Evolutionary conservation across 1,139 yeast genomes (phyloP), one percentile per base, ranked within the genome.

Genomic region (Groenewaldozyma auringiensis): DNA sequence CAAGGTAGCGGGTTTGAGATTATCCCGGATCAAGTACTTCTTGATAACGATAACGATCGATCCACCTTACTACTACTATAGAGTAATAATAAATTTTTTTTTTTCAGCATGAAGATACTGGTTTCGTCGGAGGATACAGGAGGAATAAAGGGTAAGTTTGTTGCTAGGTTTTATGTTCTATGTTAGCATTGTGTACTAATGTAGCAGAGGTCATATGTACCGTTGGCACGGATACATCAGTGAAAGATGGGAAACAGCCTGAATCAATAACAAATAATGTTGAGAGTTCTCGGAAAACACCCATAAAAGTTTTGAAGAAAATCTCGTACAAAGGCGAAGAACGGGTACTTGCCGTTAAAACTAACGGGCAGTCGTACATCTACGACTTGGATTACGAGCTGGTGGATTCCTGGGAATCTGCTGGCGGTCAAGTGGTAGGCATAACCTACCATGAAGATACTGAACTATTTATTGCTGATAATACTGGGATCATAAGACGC

Each of bases 81-180:
- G n/a, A n/a, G n/a, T n/a, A n/a, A n/a, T n/a, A n/a, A n/a, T n/a
- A n/a, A n/a, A n/a, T n/a, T n/a, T n/a, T n/a, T n/a, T n/a, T n/a
- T n/a, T n/a, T n/a, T n/a, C 22, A 49, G 38, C 21, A 68, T 68
- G 72, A 65, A 60, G 46, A 63, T 66, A 6, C 45, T 67, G 18
- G 63, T 64, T 6, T 59, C 69, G 1, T 61, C 67, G 18, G 68
- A 61, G 37, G 70, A 67, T 41, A 56, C 69, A 1, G 69, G 69
- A 3, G 50, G 64, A 35, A 46, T 67, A 20, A 63, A 62, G 44
- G 62, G 65, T 60, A 46, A 18, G 56, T 48, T 18, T 18, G 13
- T n/a, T 18, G 16, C 21, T n/a, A 6, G 2, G 3, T 3, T 17
- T 3, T 18, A 6, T 11, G 3, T 8, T 4, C 14, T 8, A 4